Conservation (phyloP, 2,329 filamentous ascomycete genomes). For the Aspergillus sp. region DNA sequence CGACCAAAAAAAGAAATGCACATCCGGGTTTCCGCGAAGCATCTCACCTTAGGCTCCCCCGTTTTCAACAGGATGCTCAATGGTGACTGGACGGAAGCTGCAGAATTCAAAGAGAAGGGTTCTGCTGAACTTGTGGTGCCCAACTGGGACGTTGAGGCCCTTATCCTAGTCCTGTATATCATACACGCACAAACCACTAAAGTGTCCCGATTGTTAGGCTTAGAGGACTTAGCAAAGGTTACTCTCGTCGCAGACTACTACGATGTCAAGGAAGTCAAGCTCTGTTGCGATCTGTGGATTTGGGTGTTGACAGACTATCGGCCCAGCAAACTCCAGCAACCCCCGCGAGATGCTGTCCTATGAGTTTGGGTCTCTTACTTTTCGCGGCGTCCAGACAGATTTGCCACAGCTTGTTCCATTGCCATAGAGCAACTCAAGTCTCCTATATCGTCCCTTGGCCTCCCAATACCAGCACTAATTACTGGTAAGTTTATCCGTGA, state of each 20-base stretch:
- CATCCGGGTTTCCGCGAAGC: neutral
- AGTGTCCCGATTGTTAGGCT: neutral
- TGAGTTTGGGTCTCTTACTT: too few species aligned
- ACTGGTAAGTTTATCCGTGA: too few species aligned
- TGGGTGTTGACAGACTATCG: too few species aligned
- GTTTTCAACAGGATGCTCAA: neutral
- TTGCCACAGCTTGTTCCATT: too few species aligned
- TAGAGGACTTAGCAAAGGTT: neutral
- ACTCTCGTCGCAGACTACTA: neutral
- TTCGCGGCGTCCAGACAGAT: too few species aligned
- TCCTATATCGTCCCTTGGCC: too few species aligned
- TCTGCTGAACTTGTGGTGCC: neutral
- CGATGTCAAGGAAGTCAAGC: too few species aligned
- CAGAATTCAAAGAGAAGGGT: neutral
- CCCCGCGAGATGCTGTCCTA: too few species aligned
- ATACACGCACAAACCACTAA: neutral
- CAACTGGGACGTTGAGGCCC: neutral
- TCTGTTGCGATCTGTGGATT: too few species aligned
- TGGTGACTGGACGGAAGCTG: neutral
- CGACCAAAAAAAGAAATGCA: neutral
- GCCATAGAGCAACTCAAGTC: too few species aligned
- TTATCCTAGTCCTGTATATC: neutral
- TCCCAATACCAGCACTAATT: too few species aligned
- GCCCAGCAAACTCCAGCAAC: too few species aligned
- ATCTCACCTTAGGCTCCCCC: neutral